Base-by-base conservation (phyloP, 257 asterid species). In the Mentha longifolia region DNA sequence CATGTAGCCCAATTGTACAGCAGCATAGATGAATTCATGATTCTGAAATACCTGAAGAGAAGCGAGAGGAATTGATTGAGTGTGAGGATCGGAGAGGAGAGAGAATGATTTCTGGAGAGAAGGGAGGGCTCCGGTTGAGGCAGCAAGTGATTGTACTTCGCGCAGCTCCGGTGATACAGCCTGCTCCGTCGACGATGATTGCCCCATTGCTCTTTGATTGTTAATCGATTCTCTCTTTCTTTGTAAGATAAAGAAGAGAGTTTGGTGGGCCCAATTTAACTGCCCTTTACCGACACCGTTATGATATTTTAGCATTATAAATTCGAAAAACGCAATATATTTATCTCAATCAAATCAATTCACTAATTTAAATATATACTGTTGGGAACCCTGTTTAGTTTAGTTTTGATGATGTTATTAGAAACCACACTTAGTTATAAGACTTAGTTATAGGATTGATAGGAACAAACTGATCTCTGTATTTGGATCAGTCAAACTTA, bases 101-200 rank as follows among this genome's bases (percentile, higher is more conserved):
- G 96, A 81, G 76, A 93, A 93, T 0, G 94, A 80, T 56, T 89
- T 84, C 8, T 78, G 76, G 15, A 93, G 92, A 55, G 79, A 73
- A 6, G 95, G 87, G 41, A 93, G 92, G 55, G 94, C 92, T 66
- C 97, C 98, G 39, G 96, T 86, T 6, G 98, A 84, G 1, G 98
- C 96, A 20, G 96, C 97, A 30, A 86, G 78, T 5, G 97, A 82
- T 77, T 87, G 92, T 59, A 88, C 85, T 73, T 88, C 85, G 19
- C 86, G 83, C 83, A 84, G 86, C 77, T 80, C 95, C 54, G 87
- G 84, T 37, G 98, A 80, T 63, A 73, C 80, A 30, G 81, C 78
- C 49, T 80, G 78, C 61, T 85, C 88, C 19, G 72, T 70, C 15
- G 96, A 86, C 42, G 96, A 89, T 31, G 95, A 86, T 84, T 92